Percentiles rank a stretch among this genome's conserved stretches.
Evolutionary conservation across 768 basidiomycete species (phyloP).

Genomic region (Suillus brevipes): DNA sequence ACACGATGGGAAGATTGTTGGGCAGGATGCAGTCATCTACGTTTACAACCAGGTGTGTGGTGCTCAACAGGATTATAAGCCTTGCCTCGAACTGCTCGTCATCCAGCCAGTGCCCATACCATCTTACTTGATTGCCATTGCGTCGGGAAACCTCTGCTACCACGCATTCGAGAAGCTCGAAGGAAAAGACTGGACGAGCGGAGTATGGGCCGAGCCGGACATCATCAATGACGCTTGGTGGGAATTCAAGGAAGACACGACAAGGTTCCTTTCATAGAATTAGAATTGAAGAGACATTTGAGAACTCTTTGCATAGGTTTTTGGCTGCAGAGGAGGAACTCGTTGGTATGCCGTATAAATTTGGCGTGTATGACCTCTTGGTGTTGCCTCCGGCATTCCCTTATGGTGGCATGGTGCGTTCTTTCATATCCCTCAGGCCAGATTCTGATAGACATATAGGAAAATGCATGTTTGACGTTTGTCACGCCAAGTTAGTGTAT

Average conservation of each 20-base stretch:
- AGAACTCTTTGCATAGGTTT: slow-evolving; percentile 48
- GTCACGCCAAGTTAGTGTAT: slow-evolving; percentile 72
- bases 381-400: slow-evolving; percentile 92
- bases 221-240: slow-evolving; percentile 73
- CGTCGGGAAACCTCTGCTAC: slow-evolving; percentile 80
- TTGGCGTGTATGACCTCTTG: slow-evolving; percentile 87
- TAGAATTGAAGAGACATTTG: not conserved
- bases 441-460: slow-evolving; percentile 42
- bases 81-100: not conserved
- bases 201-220: slow-evolving; percentile 91
- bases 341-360: slow-evolving; percentile 72
- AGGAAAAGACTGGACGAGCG: slow-evolving; percentile 76
- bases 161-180: slow-evolving; percentile 56
- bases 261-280: slow-evolving; percentile 47
- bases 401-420: slow-evolving; percentile 79
- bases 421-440: too few relatives aligned
- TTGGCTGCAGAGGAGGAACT: slow-evolving; percentile 73
- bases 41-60: slow-evolving; percentile 69
- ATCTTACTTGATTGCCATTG: slow-evolving; percentile 90
- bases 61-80: not conserved
- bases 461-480: slow-evolving; percentile 88
- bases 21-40: slow-evolving; percentile 73
- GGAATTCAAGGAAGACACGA: slow-evolving; percentile 89
- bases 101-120: slow-evolving; percentile 80
- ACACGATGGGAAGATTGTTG: slow-evolving; percentile 74